phyloP scores from a whole-genome alignment of 2,329 filamentous ascomycete species.

The Colletotrichum viniferum region DNA sequence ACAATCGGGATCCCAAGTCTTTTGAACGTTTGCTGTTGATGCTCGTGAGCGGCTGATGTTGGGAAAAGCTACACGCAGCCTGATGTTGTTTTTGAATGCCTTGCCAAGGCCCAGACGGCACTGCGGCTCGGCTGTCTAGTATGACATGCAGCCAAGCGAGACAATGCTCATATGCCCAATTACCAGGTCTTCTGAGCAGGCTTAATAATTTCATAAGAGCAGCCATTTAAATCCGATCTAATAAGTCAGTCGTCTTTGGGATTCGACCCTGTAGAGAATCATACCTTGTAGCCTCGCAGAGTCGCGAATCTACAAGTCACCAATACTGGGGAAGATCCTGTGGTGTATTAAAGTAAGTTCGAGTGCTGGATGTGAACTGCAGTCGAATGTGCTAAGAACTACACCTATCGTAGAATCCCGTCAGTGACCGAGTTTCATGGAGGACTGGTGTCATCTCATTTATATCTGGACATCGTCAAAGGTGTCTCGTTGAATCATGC shows the following conservation, averaged over 20 bases:
- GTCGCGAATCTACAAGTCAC: no score
- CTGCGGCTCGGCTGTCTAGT: background rate
- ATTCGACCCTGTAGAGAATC: no score
- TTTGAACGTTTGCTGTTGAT: background rate
- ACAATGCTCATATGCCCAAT: background rate
- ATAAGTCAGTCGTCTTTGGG: no score
- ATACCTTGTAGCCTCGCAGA: no score
- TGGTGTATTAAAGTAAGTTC: no score
- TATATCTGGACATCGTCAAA: accelerated
- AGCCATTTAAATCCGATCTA: no score
- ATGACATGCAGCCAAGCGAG: background rate
- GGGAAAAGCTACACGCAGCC: background rate
- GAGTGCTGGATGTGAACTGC: accelerated
- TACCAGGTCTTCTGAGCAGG: background rate
- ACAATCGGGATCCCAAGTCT: background rate
- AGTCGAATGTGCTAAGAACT: accelerated
- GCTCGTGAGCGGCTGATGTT: background rate
- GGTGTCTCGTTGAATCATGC: accelerated
- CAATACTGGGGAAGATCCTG: accelerated
- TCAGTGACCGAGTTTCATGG: accelerated
- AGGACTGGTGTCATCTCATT: background rate
- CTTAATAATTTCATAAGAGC: no score
- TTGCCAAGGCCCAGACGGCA: background rate
- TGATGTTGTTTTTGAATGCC: background rate
- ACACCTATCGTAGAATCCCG: accelerated